Conservation (phyloP, 2,329 filamentous ascomycete genomes). For the Fonsecaea pugnacius region DNA sequence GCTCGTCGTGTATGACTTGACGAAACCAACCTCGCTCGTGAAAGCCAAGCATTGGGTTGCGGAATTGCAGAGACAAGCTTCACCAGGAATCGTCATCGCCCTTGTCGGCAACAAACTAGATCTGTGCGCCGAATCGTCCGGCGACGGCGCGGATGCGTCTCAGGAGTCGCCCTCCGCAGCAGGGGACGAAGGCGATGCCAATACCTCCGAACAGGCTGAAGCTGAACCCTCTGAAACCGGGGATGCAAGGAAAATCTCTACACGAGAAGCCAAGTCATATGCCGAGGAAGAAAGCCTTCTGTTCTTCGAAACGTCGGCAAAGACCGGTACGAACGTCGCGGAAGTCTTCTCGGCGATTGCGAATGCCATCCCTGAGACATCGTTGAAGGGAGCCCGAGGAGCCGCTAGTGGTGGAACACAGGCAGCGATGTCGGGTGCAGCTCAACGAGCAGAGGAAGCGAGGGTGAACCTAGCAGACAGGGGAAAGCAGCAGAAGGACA, state of each 20-base stretch:
- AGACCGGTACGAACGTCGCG: constrained; percentile 90
- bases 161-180: constrained; percentile 41
- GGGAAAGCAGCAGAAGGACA: constrained; percentile 77
- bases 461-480: constrained; percentile 82
- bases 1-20: constrained; percentile 97
- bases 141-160: constrained; percentile 45
- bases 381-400: constrained; percentile 74
- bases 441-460: constrained; percentile 54
- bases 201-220: constrained; percentile 41
- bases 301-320: constrained; percentile 98
- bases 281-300: constrained; percentile 91
- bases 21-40: constrained; percentile 89
- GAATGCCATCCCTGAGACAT: constrained; percentile 96
- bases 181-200: constrained; percentile 43
- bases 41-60: constrained; percentile 99
- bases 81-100: constrained; percentile 93
- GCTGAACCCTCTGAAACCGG: constrained; percentile 66
- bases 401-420: constrained; percentile 61
- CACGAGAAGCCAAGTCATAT: constrained; percentile 88
- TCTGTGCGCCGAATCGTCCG: constrained; percentile 67
- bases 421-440: constrained; percentile 58
- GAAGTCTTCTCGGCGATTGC: constrained; percentile 98
- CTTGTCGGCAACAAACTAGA: constrained; percentile 97
- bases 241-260: constrained; percentile 84
- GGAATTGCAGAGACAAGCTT: constrained; percentile 93